Evolutionary conservation across 148 eudicot genomes (phyloP), one percentile per base, ranked within the genome.

Genomic region (Camellia japonica): DNA sequence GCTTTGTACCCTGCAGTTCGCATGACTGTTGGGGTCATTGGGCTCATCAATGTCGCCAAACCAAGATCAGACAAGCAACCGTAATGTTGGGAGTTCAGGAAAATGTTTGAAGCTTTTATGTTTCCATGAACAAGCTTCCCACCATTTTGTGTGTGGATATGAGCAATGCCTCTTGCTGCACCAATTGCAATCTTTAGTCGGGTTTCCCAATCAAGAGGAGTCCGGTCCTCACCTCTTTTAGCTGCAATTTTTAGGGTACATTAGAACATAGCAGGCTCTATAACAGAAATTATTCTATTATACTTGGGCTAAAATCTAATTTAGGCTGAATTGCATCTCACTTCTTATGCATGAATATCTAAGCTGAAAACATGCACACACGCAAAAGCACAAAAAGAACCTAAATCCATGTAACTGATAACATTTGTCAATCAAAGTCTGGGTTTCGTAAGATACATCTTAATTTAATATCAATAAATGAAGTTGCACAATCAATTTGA

Each of bases 101-200:
- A 91, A 3, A 94, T 87, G 87, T 94, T 94, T 30, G 97, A 90
- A 58, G 98, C 72, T 83, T 94, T 94, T 41, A 94, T 84, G 84
- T 94, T 94, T 80, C 98, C 98, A 68, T 94, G 98, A 72, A 93
- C 90, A 63, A 90, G 89, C 73, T 85, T 93, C 23, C 92, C 90
- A 3, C 86, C 85, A 49, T 74, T 85, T 78, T 86, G 85, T 6
- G 86, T 16, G 82, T 93, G 97, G 79, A 91, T 90, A 80, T 88
- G 89, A 18, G 91, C 90, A 11, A 93, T 84, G 66, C 97, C 97
- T 79, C 91, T 88, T 13, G 95, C 93, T 78, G 87, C 87, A 44
- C 93, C 95, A 11, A 87, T 81, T 4, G 89, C 92, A 7, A 91
- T 90, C 61, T 78, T 83, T 68, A 93, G 80, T 64, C 97, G 80